Evolutionary conservation across 2,329 filamentous ascomycete species (phyloP), one percentile per base, ranked within the genome.

Genomic region (Fusarium begoniae): DNA sequence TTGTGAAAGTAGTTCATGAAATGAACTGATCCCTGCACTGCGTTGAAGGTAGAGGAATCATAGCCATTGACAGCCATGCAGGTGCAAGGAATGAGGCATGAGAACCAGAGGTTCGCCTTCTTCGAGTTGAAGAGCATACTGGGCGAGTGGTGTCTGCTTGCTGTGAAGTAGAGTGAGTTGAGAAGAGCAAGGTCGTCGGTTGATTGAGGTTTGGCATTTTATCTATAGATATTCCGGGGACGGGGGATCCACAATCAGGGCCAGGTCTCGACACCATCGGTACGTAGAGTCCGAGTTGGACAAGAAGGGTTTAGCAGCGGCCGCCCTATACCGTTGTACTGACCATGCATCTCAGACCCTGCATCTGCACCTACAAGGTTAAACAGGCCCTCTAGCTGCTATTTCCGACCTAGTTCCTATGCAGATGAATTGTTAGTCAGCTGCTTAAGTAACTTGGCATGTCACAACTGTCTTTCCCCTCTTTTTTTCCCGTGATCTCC

Each of bases 1-100:
- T 63, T 50, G 12, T 45, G 30, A 14, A 63, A 63, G 61, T 63
- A 63, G 55, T 61, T 61, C 61, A 63, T 63, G 55, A 63, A 63
- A 50, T 63, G 61, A 30, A 50, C 54, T 26, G 61, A 63, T 24
- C 61, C 61, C 17, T 61, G 61, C 9, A 24, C 61, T 4, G 61
- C 61, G 20, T 63, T 63, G 28, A 63, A 63, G 17, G 61, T 63
- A 18, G 61, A 63, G 12, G 61, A 63, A 18, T 63, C 61, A 63
- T 63, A 63, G 2, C 61, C 61, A 3, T 63, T 37, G 26, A 63
- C 61, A 24, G 61, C 61, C 61, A 63, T 63, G 5, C 61, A 63
- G 5, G 61, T 43, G 24, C 61, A 63, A 12, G 61, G 43, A 50
- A 63, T 32, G 28, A 63, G 61, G 43, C 55, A 63, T 11, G 55